These are phyloP conservation scores for Zoysia japonica DNA, from an alignment of 176 grass and related monocot species.

Conservation along the genomic window DNA sequence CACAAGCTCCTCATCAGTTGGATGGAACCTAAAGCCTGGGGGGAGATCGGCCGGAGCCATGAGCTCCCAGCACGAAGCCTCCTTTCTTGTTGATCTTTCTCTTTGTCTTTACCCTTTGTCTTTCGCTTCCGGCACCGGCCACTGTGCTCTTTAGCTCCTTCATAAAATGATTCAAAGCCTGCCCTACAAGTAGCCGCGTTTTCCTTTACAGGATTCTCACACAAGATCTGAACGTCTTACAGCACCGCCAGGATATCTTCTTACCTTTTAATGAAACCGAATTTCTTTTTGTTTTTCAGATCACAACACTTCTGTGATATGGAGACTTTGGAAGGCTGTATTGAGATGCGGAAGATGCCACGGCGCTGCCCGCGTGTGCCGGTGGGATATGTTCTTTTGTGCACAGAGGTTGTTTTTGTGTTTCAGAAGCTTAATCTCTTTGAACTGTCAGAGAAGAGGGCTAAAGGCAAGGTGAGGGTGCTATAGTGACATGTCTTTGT, in stretches of 20 bases:
- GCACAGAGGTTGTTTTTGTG: slow-evolving; percentile 57
- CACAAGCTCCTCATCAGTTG: slow-evolving; percentile 94
- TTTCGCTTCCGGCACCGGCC: slow-evolving; percentile 36
- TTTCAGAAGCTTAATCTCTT: slow-evolving; percentile 52
- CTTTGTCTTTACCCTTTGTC: slow-evolving; percentile 59
- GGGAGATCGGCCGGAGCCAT: slow-evolving; percentile 97
- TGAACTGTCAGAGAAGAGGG: slow-evolving; percentile 47
- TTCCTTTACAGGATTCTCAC: slow-evolving; percentile 77
- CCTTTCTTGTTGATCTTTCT: slow-evolving; percentile 52
- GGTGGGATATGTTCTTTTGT: slow-evolving; percentile 44
- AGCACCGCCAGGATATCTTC: slow-evolving; percentile 47
- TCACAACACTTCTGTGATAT: slow-evolving; percentile 48
- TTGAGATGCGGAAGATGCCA: slow-evolving; percentile 41
- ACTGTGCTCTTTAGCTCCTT: slow-evolving; percentile 53
- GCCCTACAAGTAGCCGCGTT: slow-evolving; percentile 73
- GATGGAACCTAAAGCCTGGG: slow-evolving; percentile 98
- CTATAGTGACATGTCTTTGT: slow-evolving; percentile 39
- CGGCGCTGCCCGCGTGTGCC: slow-evolving; percentile 25
- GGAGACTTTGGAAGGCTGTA: slow-evolving; percentile 29
- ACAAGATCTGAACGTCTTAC: slow-evolving; percentile 59
- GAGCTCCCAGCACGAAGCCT: slow-evolving; percentile 44
- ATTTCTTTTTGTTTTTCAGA: slow-evolving; percentile 44
- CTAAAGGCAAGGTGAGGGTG: slow-evolving; percentile 38
- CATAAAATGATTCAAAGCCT: slow-evolving; percentile 95
- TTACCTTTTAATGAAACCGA: slow-evolving; percentile 37